Conservation (phyloP, 2,329 filamentous ascomycete genomes). For the Ascochyta clinopodiicola region DNA sequence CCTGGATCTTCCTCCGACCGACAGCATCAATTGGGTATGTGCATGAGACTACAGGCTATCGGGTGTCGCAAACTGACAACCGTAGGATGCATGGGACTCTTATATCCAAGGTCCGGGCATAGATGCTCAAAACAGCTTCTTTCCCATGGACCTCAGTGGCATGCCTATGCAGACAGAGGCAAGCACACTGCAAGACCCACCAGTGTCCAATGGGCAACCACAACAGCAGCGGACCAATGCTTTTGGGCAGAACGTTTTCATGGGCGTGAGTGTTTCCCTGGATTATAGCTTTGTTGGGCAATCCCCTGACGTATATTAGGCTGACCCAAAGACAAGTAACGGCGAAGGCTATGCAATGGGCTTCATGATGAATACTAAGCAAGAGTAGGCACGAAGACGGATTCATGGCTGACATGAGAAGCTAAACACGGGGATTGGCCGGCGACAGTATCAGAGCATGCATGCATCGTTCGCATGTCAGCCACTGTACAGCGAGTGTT, state of each 20-base stretch:
- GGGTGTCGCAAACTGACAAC: constrained; percentile 15
- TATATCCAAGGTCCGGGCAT: constrained; percentile 67
- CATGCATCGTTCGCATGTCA: neutral
- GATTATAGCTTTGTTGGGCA: neutral
- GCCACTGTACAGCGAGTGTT: neutral
- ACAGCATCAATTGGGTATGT: constrained; percentile 69
- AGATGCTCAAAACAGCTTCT: constrained; percentile 51
- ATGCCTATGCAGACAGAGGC: constrained; percentile 44
- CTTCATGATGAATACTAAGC: constrained; percentile 32
- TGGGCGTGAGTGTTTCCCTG: constrained; percentile 43
- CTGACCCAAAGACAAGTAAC: constrained; percentile 33
- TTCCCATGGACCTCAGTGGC: constrained; percentile 51
- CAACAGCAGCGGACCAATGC: constrained; percentile 35
- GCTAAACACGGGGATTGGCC: neutral
- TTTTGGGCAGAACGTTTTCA: constrained; percentile 47
- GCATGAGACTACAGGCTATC: constrained; percentile 7
- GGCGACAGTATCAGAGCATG: neutral
- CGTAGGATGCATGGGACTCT: constrained; percentile 68
- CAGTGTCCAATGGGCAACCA: constrained; percentile 22
- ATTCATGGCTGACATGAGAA: neutral
- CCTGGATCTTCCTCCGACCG: constrained; percentile 58
- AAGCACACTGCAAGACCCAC: constrained; percentile 25
- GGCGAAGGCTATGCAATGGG: constrained; percentile 38
- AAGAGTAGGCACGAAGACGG: neutral
- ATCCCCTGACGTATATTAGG: constrained; percentile 23